Base-by-base conservation (phyloP, 768 basidiomycete genomes). In the Mycena vulgaris region DNA sequence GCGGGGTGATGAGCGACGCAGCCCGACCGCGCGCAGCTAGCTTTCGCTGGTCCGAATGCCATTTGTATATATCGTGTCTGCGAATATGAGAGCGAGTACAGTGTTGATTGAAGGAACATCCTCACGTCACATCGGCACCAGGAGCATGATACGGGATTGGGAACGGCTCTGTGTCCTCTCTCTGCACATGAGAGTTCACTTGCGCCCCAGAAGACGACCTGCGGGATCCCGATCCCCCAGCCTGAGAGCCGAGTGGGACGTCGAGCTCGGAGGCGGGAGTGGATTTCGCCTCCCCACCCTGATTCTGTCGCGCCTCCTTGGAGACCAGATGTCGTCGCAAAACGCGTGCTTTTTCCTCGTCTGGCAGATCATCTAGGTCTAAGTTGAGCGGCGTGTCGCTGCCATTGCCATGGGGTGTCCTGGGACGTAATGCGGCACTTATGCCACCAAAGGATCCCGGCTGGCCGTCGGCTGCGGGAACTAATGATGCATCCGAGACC, bases 51-150 rank as follows among this genome's bases (percentile, higher is more conserved):
- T 93, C 92, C 19, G 90, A 86, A 70, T 96, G 93, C 93, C 96
- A 99, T 82, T 98, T 98, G 85, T 98, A 99, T 45, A 99, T 93
- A 71, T 92, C 92, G 76, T 97, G 96, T 21, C 93, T 51, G 3
- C 71, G 55, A 69, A 51, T 31, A 40, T 70, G 28, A 47, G 63
- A 70, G 13, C 56, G 67, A 56, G 59, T 42, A 75, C 67, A 76
- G 72, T 58, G 63, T 71, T 56, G 63, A 60, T 66, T 57, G 51
- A 51, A 45, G 13, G 42, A 59, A 72, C 63, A 60, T 40, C 89
- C 95, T 85, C 85, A 96, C 95, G 96, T 98, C 69, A 97, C 90
- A 77, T 98, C 96, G 30, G 93, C 95, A 35, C 96, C 96, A 21
- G 89, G 91, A 5, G 93, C 92, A 80, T 95, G 85, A 78, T 95